Base-by-base conservation (phyloP, 1,284 basidiomycete genomes). In the Microbotryum intermedium region DNA sequence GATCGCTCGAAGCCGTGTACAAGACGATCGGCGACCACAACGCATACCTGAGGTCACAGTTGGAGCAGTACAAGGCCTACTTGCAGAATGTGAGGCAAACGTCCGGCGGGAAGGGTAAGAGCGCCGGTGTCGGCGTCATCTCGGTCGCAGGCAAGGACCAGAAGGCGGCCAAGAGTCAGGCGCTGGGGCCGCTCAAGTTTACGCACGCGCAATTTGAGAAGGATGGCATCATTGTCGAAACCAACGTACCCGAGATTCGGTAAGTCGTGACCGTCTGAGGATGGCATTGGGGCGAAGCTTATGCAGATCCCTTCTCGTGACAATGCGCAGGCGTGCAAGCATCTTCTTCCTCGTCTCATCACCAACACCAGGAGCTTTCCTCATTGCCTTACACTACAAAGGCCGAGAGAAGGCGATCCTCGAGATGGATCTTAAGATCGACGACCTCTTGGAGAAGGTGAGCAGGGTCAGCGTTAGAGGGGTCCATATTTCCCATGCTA, bases 31-130 rank as follows among this genome's bases (percentile, higher is more conserved):
- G 92, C 76, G 94, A 98, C 74, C 95, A 98, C 79, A 97, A 99
- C 79, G 90, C 90, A 76, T 98, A 98, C 76, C 81, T 99, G 74
- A 83, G 93, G 49, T 84, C 84, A 28, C 95, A 99, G 77, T 82
- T 99, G 65, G 95, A 98, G 76, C 93, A 97, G 78, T 98, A 99
- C 83, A 98, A 98, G 80, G 92, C 91, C 43, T 99, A 99, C 75
- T 81, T 99, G 21, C 90, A 94, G 78, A 99, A 99, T 73, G 94
- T 97, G 28, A 84, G 95, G 34, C 79, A 94, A 70, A 94, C 89
- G 18, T 75, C 72, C 53, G 74, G 73, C 8, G 73, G 71, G 26
- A 91, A 91, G 76, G 89, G 90, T 65, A 90, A 90, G 75, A 87
- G 87, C 25, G 80, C 81, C 49, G 92, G 85, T 45, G 92, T 98